Evolutionary conservation across 495 filamentous ascomycete genomes (phyloP).

Genomic region (Neurospora sp.): DNA sequence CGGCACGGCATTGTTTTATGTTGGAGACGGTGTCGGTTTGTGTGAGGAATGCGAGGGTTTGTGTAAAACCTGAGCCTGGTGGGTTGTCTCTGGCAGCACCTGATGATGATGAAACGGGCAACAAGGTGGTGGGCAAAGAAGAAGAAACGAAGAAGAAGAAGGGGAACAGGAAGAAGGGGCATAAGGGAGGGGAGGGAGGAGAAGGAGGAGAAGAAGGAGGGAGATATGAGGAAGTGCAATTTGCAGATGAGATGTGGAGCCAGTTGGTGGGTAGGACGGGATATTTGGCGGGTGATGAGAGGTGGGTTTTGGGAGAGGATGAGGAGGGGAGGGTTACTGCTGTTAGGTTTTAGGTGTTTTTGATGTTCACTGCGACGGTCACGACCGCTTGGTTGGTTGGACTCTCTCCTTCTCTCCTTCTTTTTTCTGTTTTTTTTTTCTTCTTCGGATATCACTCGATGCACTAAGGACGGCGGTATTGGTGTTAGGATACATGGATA

Average conservation of each 20-base stretch:
- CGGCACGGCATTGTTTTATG: slow-evolving; percentile 43
- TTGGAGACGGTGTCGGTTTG: slow-evolving; percentile 27
- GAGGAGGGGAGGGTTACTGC: slow-evolving; percentile 40
- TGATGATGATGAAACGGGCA: too few relatives aligned
- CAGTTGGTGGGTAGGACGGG: slow-evolving; percentile 45
- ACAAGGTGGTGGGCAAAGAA: too few relatives aligned
- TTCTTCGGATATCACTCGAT: not conserved
- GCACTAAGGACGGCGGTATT: not conserved
- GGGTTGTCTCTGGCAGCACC: too few relatives aligned
- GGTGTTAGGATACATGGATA: too few relatives aligned
- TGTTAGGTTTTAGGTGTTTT: slow-evolving; percentile 35
- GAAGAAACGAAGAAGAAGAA: not conserved
- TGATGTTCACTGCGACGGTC: not conserved
- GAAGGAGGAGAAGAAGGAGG: slow-evolving; percentile 6
- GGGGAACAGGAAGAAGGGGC: not conserved
- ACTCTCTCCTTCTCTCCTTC: not conserved
- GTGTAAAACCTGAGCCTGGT: slow-evolving; percentile 5
- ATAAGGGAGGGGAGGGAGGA: slow-evolving; percentile 5
- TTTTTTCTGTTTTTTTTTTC: not conserved
- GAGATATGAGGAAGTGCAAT: slow-evolving; percentile 23
- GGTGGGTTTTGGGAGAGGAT: slow-evolving; percentile 54
- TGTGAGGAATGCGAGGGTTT: slow-evolving; percentile 12
- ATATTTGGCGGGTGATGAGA: slow-evolving; percentile 50
- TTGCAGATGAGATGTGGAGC: slow-evolving; percentile 36
- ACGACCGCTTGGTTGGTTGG: not conserved